Percentiles rank a stretch among this genome's conserved stretches.
Evolutionary conservation across 139 green algal genomes (phyloP).

Genomic region (Chlorella ohadii): DNA sequence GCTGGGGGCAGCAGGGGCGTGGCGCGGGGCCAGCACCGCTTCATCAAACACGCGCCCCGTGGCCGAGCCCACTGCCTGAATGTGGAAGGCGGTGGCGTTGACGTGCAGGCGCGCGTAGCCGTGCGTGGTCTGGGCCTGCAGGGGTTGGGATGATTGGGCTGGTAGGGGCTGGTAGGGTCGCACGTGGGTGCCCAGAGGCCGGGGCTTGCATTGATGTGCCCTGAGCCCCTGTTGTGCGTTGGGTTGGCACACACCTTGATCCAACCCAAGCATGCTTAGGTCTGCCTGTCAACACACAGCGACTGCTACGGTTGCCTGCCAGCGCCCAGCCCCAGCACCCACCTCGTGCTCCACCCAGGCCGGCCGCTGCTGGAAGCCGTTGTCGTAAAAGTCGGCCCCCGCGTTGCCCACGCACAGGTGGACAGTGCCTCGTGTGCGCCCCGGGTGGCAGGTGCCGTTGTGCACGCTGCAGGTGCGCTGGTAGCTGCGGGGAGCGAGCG

Average conservation of each 20-base stretch:
- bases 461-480: constrained; percentile 59
- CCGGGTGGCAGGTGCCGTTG: neutral
- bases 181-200: too few species aligned
- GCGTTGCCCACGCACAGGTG: constrained; percentile 11
- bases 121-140: neutral
- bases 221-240: too few species aligned
- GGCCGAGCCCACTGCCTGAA: neutral
- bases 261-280: too few species aligned
- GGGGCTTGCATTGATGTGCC: too few species aligned
- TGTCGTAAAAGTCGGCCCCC: constrained; percentile 3
- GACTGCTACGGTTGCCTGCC: neutral
- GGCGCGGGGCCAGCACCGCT: neutral
- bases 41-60: neutral
- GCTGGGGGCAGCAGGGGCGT: neutral
- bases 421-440: neutral
- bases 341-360: constrained; percentile 9
- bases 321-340: neutral
- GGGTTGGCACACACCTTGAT: too few species aligned
- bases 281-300: too few species aligned
- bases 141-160: too few species aligned
- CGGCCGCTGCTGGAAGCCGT: neutral
- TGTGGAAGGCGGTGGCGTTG: constrained; percentile 13
- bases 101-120: neutral
- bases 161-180: too few species aligned
- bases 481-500: constrained; percentile 30